phyloP scores from a whole-genome alignment of 495 filamentous ascomycete species.

The Aspergillus carlsbadensis region DNA sequence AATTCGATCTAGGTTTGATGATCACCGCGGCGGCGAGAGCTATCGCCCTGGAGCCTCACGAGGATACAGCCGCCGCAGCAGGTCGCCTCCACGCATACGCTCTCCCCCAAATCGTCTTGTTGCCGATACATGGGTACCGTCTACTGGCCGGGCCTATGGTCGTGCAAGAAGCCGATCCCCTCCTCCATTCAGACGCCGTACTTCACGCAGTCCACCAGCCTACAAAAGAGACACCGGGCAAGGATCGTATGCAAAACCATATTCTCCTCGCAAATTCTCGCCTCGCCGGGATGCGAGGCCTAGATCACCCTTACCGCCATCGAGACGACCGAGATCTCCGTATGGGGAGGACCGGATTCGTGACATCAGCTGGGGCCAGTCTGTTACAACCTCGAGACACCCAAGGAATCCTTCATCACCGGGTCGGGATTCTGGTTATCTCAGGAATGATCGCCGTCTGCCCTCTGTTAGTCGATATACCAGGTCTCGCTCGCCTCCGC shows the following conservation, averaged over 20 bases:
- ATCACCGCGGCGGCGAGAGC: slow-evolving; percentile 53
- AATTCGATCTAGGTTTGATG: slow-evolving; percentile 43
- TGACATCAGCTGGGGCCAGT: slow-evolving; percentile 33
- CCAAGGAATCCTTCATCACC: slow-evolving; percentile 33
- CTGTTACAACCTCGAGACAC: slow-evolving; percentile 33
- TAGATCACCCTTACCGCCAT: slow-evolving; percentile 38
- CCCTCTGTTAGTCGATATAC: slow-evolving; percentile 21
- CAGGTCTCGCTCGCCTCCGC: slow-evolving; percentile 32
- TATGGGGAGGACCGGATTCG: slow-evolving; percentile 34
- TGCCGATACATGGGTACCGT: slow-evolving; percentile 52
- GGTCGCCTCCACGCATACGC: slow-evolving; percentile 41
- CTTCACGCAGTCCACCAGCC: slow-evolving; percentile 47
- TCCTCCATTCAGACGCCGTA: slow-evolving; percentile 40
- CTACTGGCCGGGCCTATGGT: slow-evolving; percentile 32
- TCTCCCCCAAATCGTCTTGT: slow-evolving; percentile 34
- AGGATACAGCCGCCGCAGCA: slow-evolving; percentile 37
- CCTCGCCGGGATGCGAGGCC: slow-evolving; percentile 47
- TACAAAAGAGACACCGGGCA: slow-evolving; percentile 36
- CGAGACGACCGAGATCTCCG: slow-evolving; percentile 48
- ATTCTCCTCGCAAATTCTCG: slow-evolving; percentile 46
- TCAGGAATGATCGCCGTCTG: slow-evolving; percentile 23
- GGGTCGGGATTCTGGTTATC: slow-evolving; percentile 27
- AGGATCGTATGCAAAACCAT: slow-evolving; percentile 34
- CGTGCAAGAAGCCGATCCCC: slow-evolving; percentile 48
- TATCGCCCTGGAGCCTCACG: slow-evolving; percentile 49